phyloP scores from a whole-genome alignment of 306 rosid genomes.

The Quercus agrifolia region DNA sequence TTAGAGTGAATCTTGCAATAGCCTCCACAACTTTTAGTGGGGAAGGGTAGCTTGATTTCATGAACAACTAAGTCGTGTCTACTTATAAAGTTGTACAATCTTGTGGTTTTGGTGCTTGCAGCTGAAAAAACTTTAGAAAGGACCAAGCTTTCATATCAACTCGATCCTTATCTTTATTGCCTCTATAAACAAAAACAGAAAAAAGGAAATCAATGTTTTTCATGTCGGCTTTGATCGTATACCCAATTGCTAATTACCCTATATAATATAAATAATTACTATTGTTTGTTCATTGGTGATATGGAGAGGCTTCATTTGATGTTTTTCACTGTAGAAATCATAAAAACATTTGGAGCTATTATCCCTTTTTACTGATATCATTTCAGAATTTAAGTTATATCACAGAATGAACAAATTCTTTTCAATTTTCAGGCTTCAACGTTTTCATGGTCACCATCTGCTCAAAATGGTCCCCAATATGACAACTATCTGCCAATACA shows the following conservation, averaged over 20 bases:
- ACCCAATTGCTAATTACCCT: background rate
- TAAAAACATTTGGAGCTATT: background rate
- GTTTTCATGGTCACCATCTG: too few species aligned
- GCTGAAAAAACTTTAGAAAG: constrained; percentile 17
- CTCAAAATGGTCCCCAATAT: too few species aligned
- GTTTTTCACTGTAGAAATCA: background rate
- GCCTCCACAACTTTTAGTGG: constrained; percentile 41
- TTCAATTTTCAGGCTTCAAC: too few species aligned
- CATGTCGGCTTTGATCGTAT: background rate
- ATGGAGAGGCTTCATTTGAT: background rate
- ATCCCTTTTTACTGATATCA: background rate
- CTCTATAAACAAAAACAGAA: background rate
- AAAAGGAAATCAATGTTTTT: background rate
- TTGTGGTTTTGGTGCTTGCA: constrained; percentile 32
- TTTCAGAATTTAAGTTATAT: background rate
- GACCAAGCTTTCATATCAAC: constrained; percentile 21
- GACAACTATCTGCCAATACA: too few species aligned
- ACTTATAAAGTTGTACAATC: constrained; percentile 17
- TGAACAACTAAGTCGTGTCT: background rate
- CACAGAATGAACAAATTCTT: too few species aligned
- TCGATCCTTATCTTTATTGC: constrained; percentile 2
- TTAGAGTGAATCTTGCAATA: constrained; percentile 10
- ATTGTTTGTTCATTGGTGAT: background rate
- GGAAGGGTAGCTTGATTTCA: background rate
- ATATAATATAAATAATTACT: background rate